phyloP scores from a whole-genome alignment of 2,329 filamentous ascomycete species.

The Pezicula carpinea region DNA sequence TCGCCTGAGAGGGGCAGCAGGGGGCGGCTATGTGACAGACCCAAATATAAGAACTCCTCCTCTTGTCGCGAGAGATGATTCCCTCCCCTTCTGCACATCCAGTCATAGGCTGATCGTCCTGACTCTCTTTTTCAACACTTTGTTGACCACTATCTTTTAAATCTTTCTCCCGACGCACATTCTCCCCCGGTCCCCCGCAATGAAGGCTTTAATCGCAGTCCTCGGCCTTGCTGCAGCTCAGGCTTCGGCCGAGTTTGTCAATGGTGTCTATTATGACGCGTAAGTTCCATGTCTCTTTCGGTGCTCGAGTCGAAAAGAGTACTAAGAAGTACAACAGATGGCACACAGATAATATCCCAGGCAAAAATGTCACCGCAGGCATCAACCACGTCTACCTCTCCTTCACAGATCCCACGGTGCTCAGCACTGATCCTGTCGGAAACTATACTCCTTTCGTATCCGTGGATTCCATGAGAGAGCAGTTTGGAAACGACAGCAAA shows the following conservation, averaged over 20 bases:
- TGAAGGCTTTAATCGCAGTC: neutral
- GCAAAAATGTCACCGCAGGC: conserved; percentile 12
- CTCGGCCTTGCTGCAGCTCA: neutral
- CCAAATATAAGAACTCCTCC: too few relatives aligned
- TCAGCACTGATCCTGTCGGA: conserved; percentile 11
- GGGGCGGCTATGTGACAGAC: too few relatives aligned
- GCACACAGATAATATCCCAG: conserved; percentile 6
- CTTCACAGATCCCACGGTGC: conserved; percentile 16
- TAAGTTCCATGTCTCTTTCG: neutral
- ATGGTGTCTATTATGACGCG: neutral
- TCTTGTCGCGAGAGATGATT: too few relatives aligned
- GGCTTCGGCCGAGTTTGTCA: neutral
- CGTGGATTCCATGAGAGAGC: conserved; percentile 8
- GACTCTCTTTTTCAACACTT: neutral
- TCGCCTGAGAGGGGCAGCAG: too few relatives aligned
- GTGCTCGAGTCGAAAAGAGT: neutral
- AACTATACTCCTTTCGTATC: conserved; percentile 16
- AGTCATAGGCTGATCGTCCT: neutral
- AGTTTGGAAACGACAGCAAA: neutral
- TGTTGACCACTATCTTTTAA: neutral
- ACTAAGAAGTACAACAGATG: neutral
- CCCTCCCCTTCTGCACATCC: too few relatives aligned
- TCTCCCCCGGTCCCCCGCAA: neutral
- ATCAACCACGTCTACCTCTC: conserved; percentile 16
- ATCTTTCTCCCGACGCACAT: too few relatives aligned